Percentiles rank a stretch among this genome's conserved stretches.
phyloP scores from a whole-genome alignment of 306 rosid species.

The Clitoria ternatea region DNA sequence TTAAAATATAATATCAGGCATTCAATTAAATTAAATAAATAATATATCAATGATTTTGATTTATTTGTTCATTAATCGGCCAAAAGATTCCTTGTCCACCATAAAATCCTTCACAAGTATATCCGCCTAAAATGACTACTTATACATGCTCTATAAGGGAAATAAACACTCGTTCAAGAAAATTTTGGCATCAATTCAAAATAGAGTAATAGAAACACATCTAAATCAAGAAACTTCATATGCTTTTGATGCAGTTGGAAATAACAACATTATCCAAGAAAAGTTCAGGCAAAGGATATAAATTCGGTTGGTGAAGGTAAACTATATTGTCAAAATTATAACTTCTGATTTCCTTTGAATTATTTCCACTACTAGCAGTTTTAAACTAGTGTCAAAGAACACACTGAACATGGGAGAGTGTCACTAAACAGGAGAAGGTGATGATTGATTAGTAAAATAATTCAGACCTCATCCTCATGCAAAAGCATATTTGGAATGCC shows the following conservation, averaged over 20 bases:
- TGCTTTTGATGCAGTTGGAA: background rate
- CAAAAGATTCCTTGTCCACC: too few species aligned
- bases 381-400: background rate
- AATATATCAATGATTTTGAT: too few species aligned
- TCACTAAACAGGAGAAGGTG: background rate
- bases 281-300: background rate
- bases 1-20: too few species aligned
- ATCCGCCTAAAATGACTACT: too few species aligned
- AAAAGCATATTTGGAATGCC: slow-evolving; percentile 95
- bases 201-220: background rate
- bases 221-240: background rate
- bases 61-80: too few species aligned
- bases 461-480: slow-evolving; percentile 90
- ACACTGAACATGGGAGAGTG: background rate
- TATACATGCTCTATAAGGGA: background rate
- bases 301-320: background rate
- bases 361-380: background rate
- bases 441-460: background rate
- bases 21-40: too few species aligned
- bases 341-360: background rate
- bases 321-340: background rate
- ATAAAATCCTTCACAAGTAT: too few species aligned
- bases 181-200: background rate
- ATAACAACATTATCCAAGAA: background rate
- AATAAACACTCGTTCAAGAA: background rate